phyloP scores from a whole-genome alignment of 2,329 filamentous ascomycete genomes.

The Venturia carpophila region DNA sequence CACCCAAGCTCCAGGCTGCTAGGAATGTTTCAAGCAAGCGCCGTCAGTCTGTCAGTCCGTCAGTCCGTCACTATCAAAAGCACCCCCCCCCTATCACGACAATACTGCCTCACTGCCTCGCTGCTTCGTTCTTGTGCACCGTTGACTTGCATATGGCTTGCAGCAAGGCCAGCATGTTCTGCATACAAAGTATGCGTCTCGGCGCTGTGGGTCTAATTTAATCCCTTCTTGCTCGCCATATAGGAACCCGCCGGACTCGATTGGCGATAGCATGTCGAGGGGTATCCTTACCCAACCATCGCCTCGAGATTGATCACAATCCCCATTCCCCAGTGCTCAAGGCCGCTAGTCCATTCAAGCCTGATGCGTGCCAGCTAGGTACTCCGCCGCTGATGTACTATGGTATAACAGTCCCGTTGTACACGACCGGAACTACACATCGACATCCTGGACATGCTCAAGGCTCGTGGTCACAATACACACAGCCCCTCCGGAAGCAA shows the following conservation, averaged over 20 bases:
- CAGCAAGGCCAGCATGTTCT: background rate
- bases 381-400: background rate
- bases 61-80: background rate
- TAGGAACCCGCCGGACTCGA: background rate
- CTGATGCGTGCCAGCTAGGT: no score
- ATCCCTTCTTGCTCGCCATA: background rate
- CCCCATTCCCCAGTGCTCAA: background rate
- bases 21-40: no score
- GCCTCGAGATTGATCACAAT: conserved; percentile 3
- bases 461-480: no score
- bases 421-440: background rate
- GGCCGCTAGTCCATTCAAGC: background rate
- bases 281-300: background rate
- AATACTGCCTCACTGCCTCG: no score
- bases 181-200: conserved; percentile 3
- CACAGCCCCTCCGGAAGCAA: no score
- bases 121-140: background rate
- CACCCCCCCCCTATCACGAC: background rate
- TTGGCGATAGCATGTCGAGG: background rate
- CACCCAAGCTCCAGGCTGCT: background rate
- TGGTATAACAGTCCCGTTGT: background rate
- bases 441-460: no score
- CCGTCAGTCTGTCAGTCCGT: no score
- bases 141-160: background rate
- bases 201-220: background rate